Base-by-base conservation (phyloP, 2,329 filamentous ascomycete species). In the Colletotrichum spaethianum region DNA sequence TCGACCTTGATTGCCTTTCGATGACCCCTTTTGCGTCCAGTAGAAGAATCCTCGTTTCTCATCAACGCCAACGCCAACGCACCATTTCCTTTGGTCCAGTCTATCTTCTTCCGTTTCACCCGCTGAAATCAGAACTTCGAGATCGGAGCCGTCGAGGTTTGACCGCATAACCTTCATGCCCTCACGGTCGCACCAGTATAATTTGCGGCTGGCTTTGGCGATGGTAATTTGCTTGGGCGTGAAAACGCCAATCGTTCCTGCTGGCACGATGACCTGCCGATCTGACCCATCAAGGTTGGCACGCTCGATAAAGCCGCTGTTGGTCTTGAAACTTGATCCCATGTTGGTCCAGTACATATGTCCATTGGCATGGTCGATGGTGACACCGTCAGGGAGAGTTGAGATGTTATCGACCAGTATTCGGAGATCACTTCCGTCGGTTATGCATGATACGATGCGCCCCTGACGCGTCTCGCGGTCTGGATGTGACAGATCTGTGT, bases 321-420 rank as follows among this genome's bases (percentile, higher is more conserved):
- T 38, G 14, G 65, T 55, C 31, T 68, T 68, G n/a, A 68, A 55
- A 57, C 48, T 63, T 14, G 46, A 28, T 5, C 65, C 65, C 59
- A 68, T 68, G 26, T 68, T 68, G 31, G 66, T 68, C 66, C 66
- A 68, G 50, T 68, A 68, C 59, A 68, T 68, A 40, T 68, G 66
- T 4, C 57, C 59, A 4, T 48, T 63, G 20, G 12, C 28, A 38
- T 63, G 59, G 23, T 68, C 66, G 18, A 68, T 63, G 8, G 31
- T 38, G 31, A 68, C 63, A 1, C 66, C 66, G 33, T 68, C 66
- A 12, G 66, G 66, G 1, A 68, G 59, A n/a, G 31, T 57, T n/a
- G 26, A 8, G 9, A 68, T 68, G 14, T 63, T 48, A 20, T 55
- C 40, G 23, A 68, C 20, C 4, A 68, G 20, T n/a, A 59, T 63